phyloP scores from a whole-genome alignment of 1,284 basidiomycete genomes.

The Papiliotrema nemorosa region DNA sequence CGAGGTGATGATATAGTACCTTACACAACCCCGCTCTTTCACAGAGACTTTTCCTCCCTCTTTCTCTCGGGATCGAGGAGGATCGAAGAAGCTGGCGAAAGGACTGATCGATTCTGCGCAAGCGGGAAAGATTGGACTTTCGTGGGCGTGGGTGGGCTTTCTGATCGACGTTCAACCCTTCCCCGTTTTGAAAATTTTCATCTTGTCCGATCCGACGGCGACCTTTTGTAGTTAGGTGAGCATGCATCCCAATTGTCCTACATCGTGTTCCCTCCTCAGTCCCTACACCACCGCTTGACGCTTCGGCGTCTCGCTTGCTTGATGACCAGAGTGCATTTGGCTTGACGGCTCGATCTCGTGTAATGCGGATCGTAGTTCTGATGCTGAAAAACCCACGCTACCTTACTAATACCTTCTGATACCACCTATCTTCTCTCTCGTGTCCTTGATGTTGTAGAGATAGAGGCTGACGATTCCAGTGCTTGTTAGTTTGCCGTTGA shows the following conservation, averaged over 20 bases:
- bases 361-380: too few species aligned
- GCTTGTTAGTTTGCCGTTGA: too few species aligned
- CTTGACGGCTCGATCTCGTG: conserved; percentile 36
- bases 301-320: conserved; percentile 2
- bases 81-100: conserved; percentile 49
- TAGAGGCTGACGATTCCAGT: conserved; percentile 1
- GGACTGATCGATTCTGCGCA: conserved; percentile 20
- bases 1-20: conserved; percentile 49
- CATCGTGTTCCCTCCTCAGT: conserved; percentile 7
- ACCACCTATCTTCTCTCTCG: conserved; percentile 1
- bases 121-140: conserved; percentile 21
- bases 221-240: conserved; percentile 28
- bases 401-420: conserved; percentile 43
- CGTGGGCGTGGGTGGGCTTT: conserved; percentile 47
- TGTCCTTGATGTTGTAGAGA: neutral
- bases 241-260: too few species aligned
- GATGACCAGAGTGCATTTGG: conserved; percentile 52
- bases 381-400: conserved; percentile 51
- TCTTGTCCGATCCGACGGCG: neutral
- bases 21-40: conserved; percentile 47
- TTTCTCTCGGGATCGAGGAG: conserved; percentile 5
- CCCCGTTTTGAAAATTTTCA: too few species aligned
- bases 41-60: conserved; percentile 45
- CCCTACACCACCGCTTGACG: neutral
- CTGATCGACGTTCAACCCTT: conserved; percentile 42